These are phyloP conservation scores for Nitzschia putrida DNA, from an alignment of 108 stramenopile species.

Conservation along the genomic window DNA sequence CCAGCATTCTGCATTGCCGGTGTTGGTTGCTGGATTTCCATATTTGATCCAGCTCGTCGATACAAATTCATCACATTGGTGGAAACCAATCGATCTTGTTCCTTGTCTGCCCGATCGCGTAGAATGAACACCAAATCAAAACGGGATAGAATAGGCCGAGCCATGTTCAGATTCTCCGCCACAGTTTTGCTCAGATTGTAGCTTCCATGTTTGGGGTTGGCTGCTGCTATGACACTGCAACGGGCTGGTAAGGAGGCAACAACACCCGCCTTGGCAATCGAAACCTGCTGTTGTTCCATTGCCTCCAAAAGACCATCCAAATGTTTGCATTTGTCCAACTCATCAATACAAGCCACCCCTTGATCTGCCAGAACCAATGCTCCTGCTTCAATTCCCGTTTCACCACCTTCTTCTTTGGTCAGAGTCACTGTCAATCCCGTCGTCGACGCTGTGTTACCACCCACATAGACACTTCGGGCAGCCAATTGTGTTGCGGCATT, in stretches of 20 bases:
- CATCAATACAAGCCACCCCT: constrained; percentile 98
- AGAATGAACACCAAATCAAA: constrained; percentile 98
- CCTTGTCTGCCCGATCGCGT: constrained; percentile 89
- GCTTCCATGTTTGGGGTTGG: constrained; percentile 95
- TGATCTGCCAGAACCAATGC: constrained; percentile 95
- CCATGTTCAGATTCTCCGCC: constrained; percentile 92
- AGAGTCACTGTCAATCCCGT: constrained; percentile 91
- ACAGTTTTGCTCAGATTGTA: constrained; percentile 93
- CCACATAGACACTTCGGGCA: constrained; percentile 94
- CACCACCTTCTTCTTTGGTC: constrained; percentile 89
- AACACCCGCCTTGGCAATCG: constrained; percentile 96
- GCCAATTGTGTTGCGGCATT: constrained; percentile 88
- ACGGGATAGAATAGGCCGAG: constrained; percentile 91
- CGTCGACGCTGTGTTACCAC: constrained; percentile 94
- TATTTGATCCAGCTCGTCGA: constrained; percentile 24
- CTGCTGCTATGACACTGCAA: constrained; percentile 95
- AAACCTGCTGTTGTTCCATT: constrained; percentile 99
- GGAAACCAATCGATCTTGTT: constrained; percentile 87
- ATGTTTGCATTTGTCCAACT: constrained; percentile 97
- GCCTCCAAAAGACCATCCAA: constrained; percentile 94
- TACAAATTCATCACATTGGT: constrained; percentile 91
- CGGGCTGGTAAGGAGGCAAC: constrained; percentile 88
- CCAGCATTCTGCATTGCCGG: constrained; percentile 5
- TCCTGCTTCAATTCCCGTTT: constrained; percentile 94
- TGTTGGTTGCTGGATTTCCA: constrained; percentile 4